Conservation (phyloP, 805 yeast species). For the Candida saitoana region DNA sequence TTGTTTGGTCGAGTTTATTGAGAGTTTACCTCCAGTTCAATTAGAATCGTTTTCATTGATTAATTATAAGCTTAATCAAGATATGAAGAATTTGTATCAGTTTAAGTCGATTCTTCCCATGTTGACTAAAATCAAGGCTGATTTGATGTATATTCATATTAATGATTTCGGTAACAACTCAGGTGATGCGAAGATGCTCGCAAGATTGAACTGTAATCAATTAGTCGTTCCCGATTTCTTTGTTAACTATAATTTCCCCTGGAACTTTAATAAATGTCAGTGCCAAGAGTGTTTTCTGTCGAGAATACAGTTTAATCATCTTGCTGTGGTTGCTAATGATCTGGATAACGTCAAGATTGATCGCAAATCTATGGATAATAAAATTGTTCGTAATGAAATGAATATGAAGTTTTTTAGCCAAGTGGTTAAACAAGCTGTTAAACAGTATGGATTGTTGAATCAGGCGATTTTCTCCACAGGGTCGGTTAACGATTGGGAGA, state of each 20-base stretch:
- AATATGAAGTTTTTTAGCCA: background rate
- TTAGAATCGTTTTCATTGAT: background rate
- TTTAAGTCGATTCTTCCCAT: background rate
- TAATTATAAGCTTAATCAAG: slow-evolving; percentile 1
- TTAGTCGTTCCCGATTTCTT: slow-evolving; percentile 4
- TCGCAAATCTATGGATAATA: too few species aligned
- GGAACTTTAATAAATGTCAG: slow-evolving; percentile 1
- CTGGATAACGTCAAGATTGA: too few species aligned
- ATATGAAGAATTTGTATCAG: slow-evolving; percentile 1
- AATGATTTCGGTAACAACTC: slow-evolving; percentile 1
- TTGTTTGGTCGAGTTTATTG: slow-evolving; percentile 1
- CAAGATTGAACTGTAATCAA: background rate
- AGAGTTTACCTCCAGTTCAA: slow-evolving; percentile 1
- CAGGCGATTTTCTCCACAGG: background rate
- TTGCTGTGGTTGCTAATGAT: background rate
- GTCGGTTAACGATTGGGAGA: background rate
- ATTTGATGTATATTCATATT: slow-evolving; percentile 1
- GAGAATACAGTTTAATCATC: background rate
- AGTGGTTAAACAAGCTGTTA: background rate
- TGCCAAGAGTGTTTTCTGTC: background rate
- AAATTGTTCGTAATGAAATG: slow-evolving; percentile 1
- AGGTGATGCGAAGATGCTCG: background rate
- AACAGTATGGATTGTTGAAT: background rate
- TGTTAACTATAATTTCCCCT: slow-evolving; percentile 1
- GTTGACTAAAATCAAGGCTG: background rate